Conservation (phyloP, 768 basidiomycete species). For the Rhodotorula kratochvilovae region DNA sequence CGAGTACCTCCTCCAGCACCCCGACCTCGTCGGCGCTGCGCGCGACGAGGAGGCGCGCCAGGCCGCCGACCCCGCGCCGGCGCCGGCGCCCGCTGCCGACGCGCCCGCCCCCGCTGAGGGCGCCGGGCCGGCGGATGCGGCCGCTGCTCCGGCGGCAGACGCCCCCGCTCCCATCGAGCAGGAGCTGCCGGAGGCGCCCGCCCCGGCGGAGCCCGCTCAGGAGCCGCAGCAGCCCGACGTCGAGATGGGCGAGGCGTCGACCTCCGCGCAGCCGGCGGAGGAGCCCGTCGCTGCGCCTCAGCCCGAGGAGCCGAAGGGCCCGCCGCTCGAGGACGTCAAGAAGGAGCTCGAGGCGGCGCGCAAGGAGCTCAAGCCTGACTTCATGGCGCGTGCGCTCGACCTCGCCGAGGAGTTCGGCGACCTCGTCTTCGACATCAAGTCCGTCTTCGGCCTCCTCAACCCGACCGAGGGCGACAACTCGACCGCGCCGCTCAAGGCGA, state of each 20-base stretch:
- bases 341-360: slow-evolving; percentile 62
- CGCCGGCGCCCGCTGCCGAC: not conserved
- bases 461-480: slow-evolving; percentile 7
- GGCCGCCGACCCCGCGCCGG: slow-evolving; percentile 9
- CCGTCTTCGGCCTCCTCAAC: slow-evolving; percentile 45
- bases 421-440: slow-evolving; percentile 82
- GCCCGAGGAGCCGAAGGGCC: not conserved
- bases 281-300: not conserved
- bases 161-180: not conserved
- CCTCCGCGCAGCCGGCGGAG: not conserved
- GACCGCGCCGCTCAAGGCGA: slow-evolving; percentile 59
- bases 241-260: slow-evolving; percentile 33
- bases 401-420: slow-evolving; percentile 82
- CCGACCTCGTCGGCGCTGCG: slow-evolving; percentile 58
- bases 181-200: slow-evolving; percentile 5
- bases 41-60: slow-evolving; percentile 20
- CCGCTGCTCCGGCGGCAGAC: not conserved
- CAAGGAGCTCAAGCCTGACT: slow-evolving; percentile 60
- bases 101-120: slow-evolving; percentile 6
- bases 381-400: slow-evolving; percentile 66
- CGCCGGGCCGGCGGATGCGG: slow-evolving; percentile 5
- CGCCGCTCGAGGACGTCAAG: slow-evolving; percentile 29
- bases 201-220: not conserved
- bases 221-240: slow-evolving; percentile 43
- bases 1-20: slow-evolving; percentile 75